These are phyloP conservation scores for Amylostereum areolatum DNA, from an alignment of 1,284 basidiomycete species.

Conservation along the genomic window DNA sequence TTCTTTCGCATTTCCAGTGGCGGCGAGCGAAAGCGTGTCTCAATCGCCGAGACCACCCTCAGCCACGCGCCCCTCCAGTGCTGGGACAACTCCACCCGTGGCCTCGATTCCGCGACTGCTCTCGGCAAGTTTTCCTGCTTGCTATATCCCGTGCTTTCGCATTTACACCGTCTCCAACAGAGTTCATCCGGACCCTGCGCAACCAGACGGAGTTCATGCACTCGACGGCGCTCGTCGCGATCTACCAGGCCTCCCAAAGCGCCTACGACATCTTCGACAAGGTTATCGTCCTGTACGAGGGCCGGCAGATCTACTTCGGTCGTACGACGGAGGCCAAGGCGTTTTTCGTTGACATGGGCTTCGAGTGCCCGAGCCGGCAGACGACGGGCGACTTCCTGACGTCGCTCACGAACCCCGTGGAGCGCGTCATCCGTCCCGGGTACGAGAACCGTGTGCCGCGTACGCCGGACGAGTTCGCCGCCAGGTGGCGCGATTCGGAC, in stretches of 20 bases:
- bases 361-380: constrained; percentile 49
- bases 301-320: constrained; percentile 70
- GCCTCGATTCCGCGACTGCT: constrained; percentile 69
- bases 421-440: constrained; percentile 47
- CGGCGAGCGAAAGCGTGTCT: constrained; percentile 54
- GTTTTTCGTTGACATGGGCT: constrained; percentile 71
- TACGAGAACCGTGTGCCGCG: constrained; percentile 45
- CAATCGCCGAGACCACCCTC: constrained; percentile 42
- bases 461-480: constrained; percentile 57
- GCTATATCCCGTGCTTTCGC: too few relatives aligned
- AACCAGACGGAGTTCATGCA: constrained; percentile 47
- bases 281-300: constrained; percentile 64
- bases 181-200: constrained; percentile 34
- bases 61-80: constrained; percentile 12
- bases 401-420: constrained; percentile 51
- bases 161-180: constrained; percentile 43
- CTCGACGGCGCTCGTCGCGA: constrained; percentile 57
- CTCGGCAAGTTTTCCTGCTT: constrained; percentile 53
- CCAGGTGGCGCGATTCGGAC: constrained; percentile 26
- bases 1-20: constrained; percentile 48
- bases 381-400: constrained; percentile 69
- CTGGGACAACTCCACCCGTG: constrained; percentile 59
- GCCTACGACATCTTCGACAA: constrained; percentile 62
- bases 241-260: constrained; percentile 59
- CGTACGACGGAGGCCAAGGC: constrained; percentile 48